Conservation (phyloP, 306 rosid species). For the Acacia crassicarpa region DNA sequence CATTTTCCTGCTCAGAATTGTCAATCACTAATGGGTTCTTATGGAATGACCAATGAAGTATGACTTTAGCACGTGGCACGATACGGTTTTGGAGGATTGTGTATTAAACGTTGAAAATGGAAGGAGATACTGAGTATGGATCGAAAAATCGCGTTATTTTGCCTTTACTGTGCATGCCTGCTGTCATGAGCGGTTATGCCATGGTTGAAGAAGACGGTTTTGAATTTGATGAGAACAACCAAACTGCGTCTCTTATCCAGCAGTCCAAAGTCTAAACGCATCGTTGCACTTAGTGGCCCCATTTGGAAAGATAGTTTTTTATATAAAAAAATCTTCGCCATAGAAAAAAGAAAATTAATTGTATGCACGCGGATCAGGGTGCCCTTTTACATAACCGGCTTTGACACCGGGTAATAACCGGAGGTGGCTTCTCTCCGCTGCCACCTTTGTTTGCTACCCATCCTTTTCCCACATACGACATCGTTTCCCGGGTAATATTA, state of each 20-base stretch:
- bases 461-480: too few relatives aligned
- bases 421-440: too few relatives aligned
- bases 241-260: background rate
- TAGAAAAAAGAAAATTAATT: too few relatives aligned
- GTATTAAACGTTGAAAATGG: background rate
- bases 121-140: background rate
- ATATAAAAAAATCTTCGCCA: too few relatives aligned
- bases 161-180: background rate
- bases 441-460: too few relatives aligned
- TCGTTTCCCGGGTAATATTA: too few relatives aligned
- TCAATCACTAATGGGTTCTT: background rate
- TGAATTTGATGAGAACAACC: background rate
- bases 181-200: background rate
- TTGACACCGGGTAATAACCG: too few relatives aligned
- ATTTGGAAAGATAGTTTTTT: too few relatives aligned
- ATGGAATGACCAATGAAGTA: background rate
- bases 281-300: background rate
- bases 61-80: too few relatives aligned
- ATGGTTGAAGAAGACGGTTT: background rate
- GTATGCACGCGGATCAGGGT: too few relatives aligned
- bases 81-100: background rate
- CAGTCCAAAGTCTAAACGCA: background rate
- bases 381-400: too few relatives aligned
- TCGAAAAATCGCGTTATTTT: background rate
- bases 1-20: constrained; percentile 19